phyloP scores from a whole-genome alignment of 805 yeast species.

The Myxozyma udenii region DNA sequence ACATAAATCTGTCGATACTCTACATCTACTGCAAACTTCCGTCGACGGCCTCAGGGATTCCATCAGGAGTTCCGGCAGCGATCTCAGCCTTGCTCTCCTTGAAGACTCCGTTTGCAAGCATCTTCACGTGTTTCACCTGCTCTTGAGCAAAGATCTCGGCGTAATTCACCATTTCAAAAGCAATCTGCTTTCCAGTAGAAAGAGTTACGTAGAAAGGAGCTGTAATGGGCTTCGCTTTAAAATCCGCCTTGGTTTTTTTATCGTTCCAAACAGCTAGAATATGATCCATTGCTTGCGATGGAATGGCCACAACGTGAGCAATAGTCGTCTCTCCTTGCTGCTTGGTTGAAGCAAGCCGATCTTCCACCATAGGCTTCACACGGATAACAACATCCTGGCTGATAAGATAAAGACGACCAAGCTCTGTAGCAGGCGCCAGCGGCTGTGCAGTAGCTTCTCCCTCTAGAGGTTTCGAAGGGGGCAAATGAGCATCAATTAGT shows the following conservation, averaged over 20 bases:
- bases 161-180: slow-evolving; percentile 10
- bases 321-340: slow-evolving; percentile 18
- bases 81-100: no score
- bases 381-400: slow-evolving; percentile 17
- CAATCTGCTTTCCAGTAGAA: slow-evolving; percentile 23
- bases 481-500: slow-evolving; percentile 46
- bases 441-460: background rate
- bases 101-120: no score
- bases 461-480: slow-evolving; percentile 32
- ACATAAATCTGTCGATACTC: no score
- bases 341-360: slow-evolving; percentile 16
- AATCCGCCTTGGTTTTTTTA: slow-evolving; percentile 20
- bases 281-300: slow-evolving; percentile 21
- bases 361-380: slow-evolving; percentile 23
- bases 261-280: slow-evolving; percentile 26
- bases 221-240: slow-evolving; percentile 16
- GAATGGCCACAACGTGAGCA: slow-evolving; percentile 19
- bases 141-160: slow-evolving; percentile 25
- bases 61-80: no score
- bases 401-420: slow-evolving; percentile 21
- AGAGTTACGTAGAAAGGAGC: slow-evolving; percentile 18
- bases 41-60: no score
- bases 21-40: no score
- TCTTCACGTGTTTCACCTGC: slow-evolving; percentile 7
- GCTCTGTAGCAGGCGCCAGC: slow-evolving; percentile 17